Evolutionary conservation across 371 early-diverging fungal species (phyloP).

Genomic region (Mortierella sp.): DNA sequence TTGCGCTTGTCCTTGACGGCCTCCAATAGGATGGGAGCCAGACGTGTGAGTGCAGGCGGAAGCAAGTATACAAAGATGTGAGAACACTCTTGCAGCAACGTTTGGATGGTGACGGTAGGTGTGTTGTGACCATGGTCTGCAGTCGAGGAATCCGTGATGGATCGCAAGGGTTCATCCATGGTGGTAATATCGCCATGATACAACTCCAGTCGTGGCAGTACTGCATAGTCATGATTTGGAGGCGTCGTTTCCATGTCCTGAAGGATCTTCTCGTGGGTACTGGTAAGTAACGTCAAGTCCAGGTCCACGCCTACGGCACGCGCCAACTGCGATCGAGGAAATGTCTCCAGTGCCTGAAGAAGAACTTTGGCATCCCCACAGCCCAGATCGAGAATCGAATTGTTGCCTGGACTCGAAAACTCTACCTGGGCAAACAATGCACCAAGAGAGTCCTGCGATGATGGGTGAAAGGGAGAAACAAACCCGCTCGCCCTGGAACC

Average conservation of each 20-base stretch:
- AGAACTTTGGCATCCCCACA: constrained; percentile 48
- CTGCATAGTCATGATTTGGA: background rate
- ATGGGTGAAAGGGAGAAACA: constrained; percentile 41
- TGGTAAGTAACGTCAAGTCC: constrained; percentile 25
- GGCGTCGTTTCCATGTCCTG: background rate
- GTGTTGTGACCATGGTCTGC: background rate
- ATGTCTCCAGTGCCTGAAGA: constrained; percentile 31
- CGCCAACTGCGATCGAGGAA: constrained; percentile 18
- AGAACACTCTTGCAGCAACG: constrained; percentile 16
- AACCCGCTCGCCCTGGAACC: constrained; percentile 35
- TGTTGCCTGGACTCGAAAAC: constrained; percentile 11
- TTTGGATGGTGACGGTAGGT: too few species aligned
- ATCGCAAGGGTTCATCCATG: constrained; percentile 11
- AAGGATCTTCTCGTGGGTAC: constrained; percentile 9
- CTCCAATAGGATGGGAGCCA: constrained; percentile 19
- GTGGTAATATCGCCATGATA: constrained; percentile 38
- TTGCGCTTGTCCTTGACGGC: constrained; percentile 19
- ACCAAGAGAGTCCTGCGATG: constrained; percentile 30
- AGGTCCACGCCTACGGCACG: constrained; percentile 41
- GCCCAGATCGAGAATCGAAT: constrained; percentile 27
- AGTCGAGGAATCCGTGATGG: constrained; percentile 9
- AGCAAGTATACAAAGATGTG: constrained; percentile 44
- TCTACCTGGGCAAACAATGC: constrained; percentile 23
- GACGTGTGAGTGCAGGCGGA: constrained; percentile 30
- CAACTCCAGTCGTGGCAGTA: constrained; percentile 25